These are phyloP conservation scores for Neurospora terricola DNA, from an alignment of 495 filamentous ascomycete species.

Conservation along the genomic window DNA sequence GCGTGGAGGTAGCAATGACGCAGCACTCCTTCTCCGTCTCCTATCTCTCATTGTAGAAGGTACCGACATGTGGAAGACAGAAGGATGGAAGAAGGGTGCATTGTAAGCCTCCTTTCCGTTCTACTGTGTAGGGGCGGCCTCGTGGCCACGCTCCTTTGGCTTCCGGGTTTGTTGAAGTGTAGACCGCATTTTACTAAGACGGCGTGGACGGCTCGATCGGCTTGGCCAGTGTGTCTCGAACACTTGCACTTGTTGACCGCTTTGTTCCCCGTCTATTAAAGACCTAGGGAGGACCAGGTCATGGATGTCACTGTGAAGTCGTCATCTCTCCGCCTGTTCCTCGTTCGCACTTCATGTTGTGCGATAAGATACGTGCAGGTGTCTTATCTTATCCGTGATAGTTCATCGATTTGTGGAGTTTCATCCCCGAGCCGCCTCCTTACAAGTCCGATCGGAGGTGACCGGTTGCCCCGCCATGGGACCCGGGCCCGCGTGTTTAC, in stretches of 20 bases:
- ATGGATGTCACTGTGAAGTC: background rate
- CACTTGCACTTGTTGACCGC: background rate
- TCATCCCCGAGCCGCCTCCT: background rate
- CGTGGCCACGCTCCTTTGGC: background rate
- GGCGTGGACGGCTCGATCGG: background rate
- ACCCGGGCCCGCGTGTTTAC: background rate
- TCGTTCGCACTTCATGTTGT: background rate
- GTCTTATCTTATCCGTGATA: background rate
- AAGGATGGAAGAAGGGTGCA: background rate
- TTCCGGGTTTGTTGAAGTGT: background rate
- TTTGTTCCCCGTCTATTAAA: background rate
- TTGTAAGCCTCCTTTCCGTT: background rate
- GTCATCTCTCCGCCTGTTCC: background rate
- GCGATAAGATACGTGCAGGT: background rate
- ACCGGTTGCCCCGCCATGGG: background rate
- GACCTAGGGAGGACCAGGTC: background rate
- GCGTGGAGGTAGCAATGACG: background rate
- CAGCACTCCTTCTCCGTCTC: background rate
- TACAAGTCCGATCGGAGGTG: background rate
- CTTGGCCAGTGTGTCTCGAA: background rate
- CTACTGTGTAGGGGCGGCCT: background rate
- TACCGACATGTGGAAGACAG: background rate
- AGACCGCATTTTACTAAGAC: background rate
- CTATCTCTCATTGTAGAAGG: background rate
- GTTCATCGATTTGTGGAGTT: background rate